These are phyloP conservation scores for Chalciporus sp. DNA, from an alignment of 1,284 basidiomycete species.

Conservation along the genomic window DNA sequence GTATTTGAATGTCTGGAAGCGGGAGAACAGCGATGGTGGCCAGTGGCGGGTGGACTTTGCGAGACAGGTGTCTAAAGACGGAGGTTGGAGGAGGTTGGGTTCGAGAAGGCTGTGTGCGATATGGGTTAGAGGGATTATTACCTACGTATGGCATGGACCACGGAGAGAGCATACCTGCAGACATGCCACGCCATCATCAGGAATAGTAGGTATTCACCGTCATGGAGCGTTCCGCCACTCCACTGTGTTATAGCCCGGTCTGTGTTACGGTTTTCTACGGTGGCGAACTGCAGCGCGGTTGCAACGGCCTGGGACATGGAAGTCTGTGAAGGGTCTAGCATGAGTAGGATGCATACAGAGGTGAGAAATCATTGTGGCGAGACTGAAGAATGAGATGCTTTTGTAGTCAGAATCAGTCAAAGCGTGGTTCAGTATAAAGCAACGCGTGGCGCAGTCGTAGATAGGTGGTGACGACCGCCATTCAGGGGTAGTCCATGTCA, in stretches of 20 bases:
- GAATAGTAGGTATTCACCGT: slow-evolving; percentile 70
- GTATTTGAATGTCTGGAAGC: too few relatives aligned
- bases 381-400: background rate
- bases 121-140: background rate
- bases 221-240: slow-evolving; percentile 56
- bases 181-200: slow-evolving; percentile 79
- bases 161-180: slow-evolving; percentile 62
- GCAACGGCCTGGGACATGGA: background rate
- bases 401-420: slow-evolving; percentile 3
- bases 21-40: background rate
- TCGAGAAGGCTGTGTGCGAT: background rate
- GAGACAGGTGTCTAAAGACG: background rate
- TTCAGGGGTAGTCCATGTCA: background rate
- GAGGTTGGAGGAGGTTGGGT: background rate
- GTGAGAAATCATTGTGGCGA: background rate
- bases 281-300: background rate
- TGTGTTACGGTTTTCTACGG: background rate
- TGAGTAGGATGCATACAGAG: background rate
- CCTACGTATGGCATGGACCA: background rate
- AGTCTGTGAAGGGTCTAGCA: background rate
- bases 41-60: background rate
- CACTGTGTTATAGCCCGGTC: background rate
- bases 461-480: too few relatives aligned
- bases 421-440: background rate
- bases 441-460: background rate